phyloP scores from a whole-genome alignment of 441 rosid species.

The Gossypium aridum region DNA sequence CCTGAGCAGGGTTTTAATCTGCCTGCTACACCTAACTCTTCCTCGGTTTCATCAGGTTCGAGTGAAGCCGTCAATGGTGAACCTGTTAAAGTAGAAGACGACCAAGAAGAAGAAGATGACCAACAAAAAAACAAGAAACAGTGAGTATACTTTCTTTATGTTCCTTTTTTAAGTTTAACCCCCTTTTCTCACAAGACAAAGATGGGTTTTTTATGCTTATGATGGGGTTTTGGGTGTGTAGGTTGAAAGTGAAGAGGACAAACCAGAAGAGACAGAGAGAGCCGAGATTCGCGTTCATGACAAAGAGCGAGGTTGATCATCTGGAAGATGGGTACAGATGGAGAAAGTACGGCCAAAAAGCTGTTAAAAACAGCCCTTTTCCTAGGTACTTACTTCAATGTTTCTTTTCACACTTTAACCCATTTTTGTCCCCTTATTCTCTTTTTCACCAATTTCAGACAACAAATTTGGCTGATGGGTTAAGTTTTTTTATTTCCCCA shows the following conservation, averaged over 20 bases:
- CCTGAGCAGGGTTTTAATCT: constrained; percentile 30
- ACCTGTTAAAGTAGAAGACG: constrained; percentile 21
- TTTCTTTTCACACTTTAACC: not conserved
- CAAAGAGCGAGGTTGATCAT: constrained; percentile 62
- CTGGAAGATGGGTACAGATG: constrained; percentile 69
- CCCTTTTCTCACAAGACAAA: not conserved
- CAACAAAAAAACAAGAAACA: constrained; percentile 26
- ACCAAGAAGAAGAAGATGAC: constrained; percentile 26
- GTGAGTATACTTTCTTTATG: constrained; percentile 17
- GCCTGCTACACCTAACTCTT: constrained; percentile 69
- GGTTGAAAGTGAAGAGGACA: constrained; percentile 50
- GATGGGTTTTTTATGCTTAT: not conserved
- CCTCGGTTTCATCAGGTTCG: constrained; percentile 62
- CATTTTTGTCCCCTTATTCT: not conserved
- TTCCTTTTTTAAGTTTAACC: not conserved
- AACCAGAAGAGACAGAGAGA: constrained; percentile 49
- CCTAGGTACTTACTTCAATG: constrained; percentile 38
- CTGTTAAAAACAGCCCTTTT: constrained; percentile 60
- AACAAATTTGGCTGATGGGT: constrained; percentile 5
- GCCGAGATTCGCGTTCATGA: constrained; percentile 67
- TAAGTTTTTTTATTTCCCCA: constrained; percentile 10
- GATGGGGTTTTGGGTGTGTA: constrained; percentile 12
- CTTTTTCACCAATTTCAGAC: not conserved
- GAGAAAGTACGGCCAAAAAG: constrained; percentile 79
- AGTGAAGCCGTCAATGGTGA: constrained; percentile 44